Base-by-base conservation (phyloP, 2,329 filamentous ascomycete species). In the Trichocomaceae sp. region DNA sequence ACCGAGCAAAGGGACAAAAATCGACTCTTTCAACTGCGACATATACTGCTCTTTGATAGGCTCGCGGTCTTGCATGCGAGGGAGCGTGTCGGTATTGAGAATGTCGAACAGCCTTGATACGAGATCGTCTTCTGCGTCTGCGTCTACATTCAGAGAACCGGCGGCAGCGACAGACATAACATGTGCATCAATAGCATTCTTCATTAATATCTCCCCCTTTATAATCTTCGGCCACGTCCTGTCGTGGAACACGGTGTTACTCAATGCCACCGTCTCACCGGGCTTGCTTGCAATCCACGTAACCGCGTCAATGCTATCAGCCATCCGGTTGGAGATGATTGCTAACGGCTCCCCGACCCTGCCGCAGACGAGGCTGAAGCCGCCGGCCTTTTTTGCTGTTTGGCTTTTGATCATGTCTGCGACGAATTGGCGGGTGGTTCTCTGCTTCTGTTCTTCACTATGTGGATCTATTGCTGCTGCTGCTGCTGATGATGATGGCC, bases 291-390 rank as follows among this genome's bases (percentile, higher is more conserved):
- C 76, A 20, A 85, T 75, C 69, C 78, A 80, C 5, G 73, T 70
- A 8, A 83, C 72, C 13, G 75, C 75, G 2, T 78, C 70, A 12
- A 77, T 71, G 37, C 77, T 70, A 42, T 53, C 45, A 2, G 77
- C 72, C 2, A 80, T 83, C 1, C 83, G 78, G 62, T 86, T 86
- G 15, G 81, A 84, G n/a, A 86, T 73, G 41, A 85, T 76, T 0
- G 79, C 79, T 31, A 86, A 66, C 17, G 75, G 74, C 58, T 80
- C 75, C 29, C 76, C 73, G 23, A 83, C 65, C 51, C 75, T 70
- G 0, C 83, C 83, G 64, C 82, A 85, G 2, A 82, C 74, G 7
- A 86, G 69, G 58, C 80, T 84, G 65, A 85, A 85, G 0, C 83
- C 83, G 1, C 83, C 83, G 0, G 84, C 81, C 57, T 81, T 77